These are phyloP conservation scores for Glycine latifolia DNA, from an alignment of 306 rosid species.

Conservation along the genomic window DNA sequence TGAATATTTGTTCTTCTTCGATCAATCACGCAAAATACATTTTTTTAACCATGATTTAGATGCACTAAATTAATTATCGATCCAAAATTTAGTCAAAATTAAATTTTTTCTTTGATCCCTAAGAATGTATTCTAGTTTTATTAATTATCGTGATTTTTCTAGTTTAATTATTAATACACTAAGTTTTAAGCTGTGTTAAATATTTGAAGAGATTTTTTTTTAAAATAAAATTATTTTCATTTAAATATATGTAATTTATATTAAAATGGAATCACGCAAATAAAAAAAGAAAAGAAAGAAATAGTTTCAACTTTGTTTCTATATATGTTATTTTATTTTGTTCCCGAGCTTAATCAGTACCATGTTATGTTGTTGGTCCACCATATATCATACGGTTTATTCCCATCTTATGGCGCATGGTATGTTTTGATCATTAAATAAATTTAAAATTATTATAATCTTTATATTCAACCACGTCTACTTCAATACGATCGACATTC, in stretches of 20 bases:
- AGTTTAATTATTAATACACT: too few relatives aligned
- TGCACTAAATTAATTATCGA: too few relatives aligned
- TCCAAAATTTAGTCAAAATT: too few relatives aligned
- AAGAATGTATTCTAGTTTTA: too few relatives aligned
- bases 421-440: background rate
- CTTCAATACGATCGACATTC: background rate
- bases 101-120: too few relatives aligned
- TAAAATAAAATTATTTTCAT: too few relatives aligned
- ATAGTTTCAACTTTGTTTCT: background rate
- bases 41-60: too few relatives aligned
- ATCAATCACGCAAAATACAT: background rate
- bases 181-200: too few relatives aligned
- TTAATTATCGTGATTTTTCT: too few relatives aligned
- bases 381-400: background rate
- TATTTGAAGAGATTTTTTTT: too few relatives aligned
- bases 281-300: background rate
- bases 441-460: background rate
- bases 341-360: background rate
- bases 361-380: background rate
- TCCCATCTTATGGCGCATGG: background rate
- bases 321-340: background rate
- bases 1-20: conserved; percentile 41
- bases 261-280: background rate
- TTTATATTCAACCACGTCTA: background rate
- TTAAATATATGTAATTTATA: too few relatives aligned